Evolutionary conservation across 2,329 filamentous ascomycete species (phyloP), one percentile per base, ranked within the genome.

Genomic region (Arachnomyces sp.): DNA sequence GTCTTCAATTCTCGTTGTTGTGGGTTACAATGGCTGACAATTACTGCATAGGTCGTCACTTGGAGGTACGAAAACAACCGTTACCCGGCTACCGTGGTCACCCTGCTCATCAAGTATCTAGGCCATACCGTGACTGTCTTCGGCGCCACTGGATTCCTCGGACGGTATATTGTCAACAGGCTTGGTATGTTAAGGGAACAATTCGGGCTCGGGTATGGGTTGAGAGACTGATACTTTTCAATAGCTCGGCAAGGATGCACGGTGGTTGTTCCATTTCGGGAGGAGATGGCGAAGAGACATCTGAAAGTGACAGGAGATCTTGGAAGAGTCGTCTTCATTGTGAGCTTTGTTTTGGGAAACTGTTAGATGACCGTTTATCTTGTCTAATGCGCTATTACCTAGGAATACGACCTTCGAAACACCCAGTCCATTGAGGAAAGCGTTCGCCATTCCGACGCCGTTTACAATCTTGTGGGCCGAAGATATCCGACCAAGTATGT

Each of bases 231-330:
- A 59, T 43, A 66, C 52, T 42, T 48, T 48, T 36, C 36, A 54
- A 57, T 57, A 94, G 90, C 92, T 54, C 82, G 86, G 49, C 80
- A 88, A 69, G 92, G 92, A 81, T 94, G 87, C 67, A 95, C 84
- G 30, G 92, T 98, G 31, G 80, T 98, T 44, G 68, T 96, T 44
- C 92, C 92, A 36, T 98, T 80, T 74, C 83, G 92, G 34, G 92
- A 98, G 72, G 92, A 96, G 68, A 96, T 95, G 89, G 74, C 84
- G 54, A 96, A 96, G 77, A 83, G 92, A 54, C 90, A 96, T 71
- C 73, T 98, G 59, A 96, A 96, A 71, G 81, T 95, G 44, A 76
- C 87, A n/a, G 92, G 92, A 67, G 92, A 98, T 67, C 74, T 98
- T 45, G 92, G 92, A 47, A 79, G 86, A 54, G 77, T 98, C 41